Evolutionary conservation across 495 filamentous ascomycete genomes (phyloP), one percentile per base, ranked within the genome.

Genomic region (Xylaria bambusicola): DNA sequence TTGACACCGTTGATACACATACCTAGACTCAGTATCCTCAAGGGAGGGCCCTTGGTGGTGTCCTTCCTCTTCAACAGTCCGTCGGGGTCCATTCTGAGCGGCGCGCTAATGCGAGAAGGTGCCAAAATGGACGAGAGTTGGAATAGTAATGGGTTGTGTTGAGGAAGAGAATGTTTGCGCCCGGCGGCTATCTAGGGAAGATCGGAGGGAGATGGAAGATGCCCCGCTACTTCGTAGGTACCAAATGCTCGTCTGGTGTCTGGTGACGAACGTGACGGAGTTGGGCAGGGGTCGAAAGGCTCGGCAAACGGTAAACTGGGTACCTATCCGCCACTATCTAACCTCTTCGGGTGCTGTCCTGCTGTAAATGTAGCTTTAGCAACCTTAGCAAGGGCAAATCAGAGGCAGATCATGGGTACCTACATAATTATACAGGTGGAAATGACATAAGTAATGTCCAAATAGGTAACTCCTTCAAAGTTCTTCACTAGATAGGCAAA

Each of bases 21-120:
- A 94, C 92, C 92, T 53, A 98, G 84, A 15, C 92, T 97, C 10
- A 98, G 79, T 51, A 98, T 88, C 66, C 94, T 86, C 70, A 98
- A 66, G 15, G 94, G 94, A 69, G 93, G 93, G 50, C 92, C 93
- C 74, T 94, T 96, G 44, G 91, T 95, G 27, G 93, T 97, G 73
- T 97, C 92, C 72, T 93, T 93, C 71, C 92, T 86, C 73, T 66
- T 77, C 44, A 80, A 59, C n/a, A 48, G 49, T 49, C 61, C 63
- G 18, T 71, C 68, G 29, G 67, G 60, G 44, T 66, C 59, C 68
- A 71, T 70, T 12, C 46, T 68, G 36, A 48, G 55, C 41, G 51
- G 59, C 52, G 35, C 40, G 24, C 55, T 49, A 10, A 20, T 49
- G 24, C 44, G 49, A 40, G 18, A 52, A 23, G 60, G 18, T 27